Percentiles rank a stretch among this genome's conserved stretches.
phyloP scores from a whole-genome alignment of 208 protist genomes.

The Leishmania turanica region DNA sequence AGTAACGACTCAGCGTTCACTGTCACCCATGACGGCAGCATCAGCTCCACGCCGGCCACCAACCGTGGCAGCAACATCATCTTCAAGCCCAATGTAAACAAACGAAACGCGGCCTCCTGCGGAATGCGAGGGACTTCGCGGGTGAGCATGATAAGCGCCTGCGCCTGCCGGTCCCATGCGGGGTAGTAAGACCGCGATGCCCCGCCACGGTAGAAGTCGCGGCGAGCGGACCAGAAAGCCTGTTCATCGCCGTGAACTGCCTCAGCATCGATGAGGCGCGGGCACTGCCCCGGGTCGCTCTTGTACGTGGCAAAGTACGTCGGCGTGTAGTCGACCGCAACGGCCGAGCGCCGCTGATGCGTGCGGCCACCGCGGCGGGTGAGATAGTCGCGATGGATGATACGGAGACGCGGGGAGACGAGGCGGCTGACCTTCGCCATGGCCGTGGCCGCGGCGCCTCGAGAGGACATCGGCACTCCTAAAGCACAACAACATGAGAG shows the following conservation, averaged over 20 bases:
- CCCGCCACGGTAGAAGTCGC: constrained; percentile 62
- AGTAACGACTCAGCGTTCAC: constrained; percentile 66
- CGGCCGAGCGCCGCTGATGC: constrained; percentile 41
- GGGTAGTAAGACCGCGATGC: constrained; percentile 50
- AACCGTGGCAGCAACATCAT: constrained; percentile 75
- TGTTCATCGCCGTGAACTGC: constrained; percentile 84
- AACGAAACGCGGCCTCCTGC: constrained; percentile 83
- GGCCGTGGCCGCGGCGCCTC: constrained; percentile 3
- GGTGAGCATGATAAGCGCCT: constrained; percentile 78
- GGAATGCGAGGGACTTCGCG: constrained; percentile 71
- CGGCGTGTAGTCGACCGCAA: constrained; percentile 68
- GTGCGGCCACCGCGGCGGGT: constrained; percentile 68
- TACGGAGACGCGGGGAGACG: constrained; percentile 56
- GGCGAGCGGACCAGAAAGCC: constrained; percentile 68
- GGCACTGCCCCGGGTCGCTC: constrained; percentile 36
- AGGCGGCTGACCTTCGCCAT: constrained; percentile 28
- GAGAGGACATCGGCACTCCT: constrained; percentile 3
- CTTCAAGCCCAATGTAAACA: constrained; percentile 76
- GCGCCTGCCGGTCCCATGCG: constrained; percentile 80
- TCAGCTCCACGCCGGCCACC: constrained; percentile 44
- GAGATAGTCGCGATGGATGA: constrained; percentile 72
- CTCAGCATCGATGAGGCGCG: constrained; percentile 84
- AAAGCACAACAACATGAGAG: not conserved
- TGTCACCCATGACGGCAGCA: constrained; percentile 69
- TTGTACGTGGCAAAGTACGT: constrained; percentile 46